These are phyloP conservation scores for Melastoma candidum DNA, from an alignment of 441 rosid genomes.

Conservation along the genomic window DNA sequence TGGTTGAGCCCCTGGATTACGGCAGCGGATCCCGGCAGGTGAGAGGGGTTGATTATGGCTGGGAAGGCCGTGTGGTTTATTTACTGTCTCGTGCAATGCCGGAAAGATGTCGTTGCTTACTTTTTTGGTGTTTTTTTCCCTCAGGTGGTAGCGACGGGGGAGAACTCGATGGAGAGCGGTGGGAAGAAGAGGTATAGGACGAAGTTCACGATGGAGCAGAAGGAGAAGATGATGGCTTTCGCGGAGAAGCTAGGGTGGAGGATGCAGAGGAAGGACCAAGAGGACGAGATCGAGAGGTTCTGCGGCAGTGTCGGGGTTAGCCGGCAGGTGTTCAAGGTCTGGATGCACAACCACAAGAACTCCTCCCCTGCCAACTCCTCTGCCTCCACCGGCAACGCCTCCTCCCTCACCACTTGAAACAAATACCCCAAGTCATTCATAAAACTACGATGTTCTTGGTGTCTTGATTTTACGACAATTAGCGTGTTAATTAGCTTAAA, in stretches of 20 bases:
- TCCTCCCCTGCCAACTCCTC: constrained; percentile 29
- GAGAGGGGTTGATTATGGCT: no score
- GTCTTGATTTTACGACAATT: no score
- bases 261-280: constrained; percentile 54
- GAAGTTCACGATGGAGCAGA: constrained; percentile 71
- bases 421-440: no score
- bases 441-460: no score
- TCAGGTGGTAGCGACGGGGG: constrained; percentile 7
- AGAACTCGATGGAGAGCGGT: constrained; percentile 16
- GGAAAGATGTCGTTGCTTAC: no score
- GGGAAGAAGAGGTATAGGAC: constrained; percentile 58
- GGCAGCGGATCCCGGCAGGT: no score
- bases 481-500: no score
- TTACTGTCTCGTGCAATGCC: no score
- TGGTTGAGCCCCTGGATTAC: no score
- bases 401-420: constrained; percentile 25
- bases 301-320: constrained; percentile 46
- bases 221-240: constrained; percentile 59
- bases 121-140: neutral
- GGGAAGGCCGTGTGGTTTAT: no score
- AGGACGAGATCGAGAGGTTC: constrained; percentile 47
- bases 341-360: constrained; percentile 78
- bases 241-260: constrained; percentile 80
- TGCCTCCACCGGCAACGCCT: constrained; percentile 31
- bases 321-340: constrained; percentile 57